Conservation (phyloP, 805 yeast genomes). For the Blastobotrys attinorum region DNA sequence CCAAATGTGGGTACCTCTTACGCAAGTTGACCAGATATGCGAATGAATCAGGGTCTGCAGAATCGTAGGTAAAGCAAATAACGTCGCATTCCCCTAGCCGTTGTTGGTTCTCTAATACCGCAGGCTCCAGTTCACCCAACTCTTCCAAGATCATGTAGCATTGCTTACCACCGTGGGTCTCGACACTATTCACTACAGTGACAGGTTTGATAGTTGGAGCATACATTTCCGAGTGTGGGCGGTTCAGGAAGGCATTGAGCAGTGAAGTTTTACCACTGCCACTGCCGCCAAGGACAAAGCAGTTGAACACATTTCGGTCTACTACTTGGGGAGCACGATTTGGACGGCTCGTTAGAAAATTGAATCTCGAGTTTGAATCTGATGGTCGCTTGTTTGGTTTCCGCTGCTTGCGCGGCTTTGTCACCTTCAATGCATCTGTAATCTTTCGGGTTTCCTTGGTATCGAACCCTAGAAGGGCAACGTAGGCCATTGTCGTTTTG, state of each 20-base stretch:
- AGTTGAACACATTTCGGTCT: constrained; percentile 88
- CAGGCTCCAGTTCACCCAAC: constrained; percentile 77
- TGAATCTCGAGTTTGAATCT: neutral
- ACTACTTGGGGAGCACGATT: constrained; percentile 19
- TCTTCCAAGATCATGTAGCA: constrained; percentile 89
- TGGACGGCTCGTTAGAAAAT: neutral
- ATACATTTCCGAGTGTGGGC: constrained; percentile 61
- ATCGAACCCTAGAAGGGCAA: constrained; percentile 87
- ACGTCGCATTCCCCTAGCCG: constrained; percentile 85
- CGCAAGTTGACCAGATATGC: constrained; percentile 71
- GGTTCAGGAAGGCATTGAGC: constrained; percentile 70
- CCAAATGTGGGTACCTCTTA: constrained; percentile 46
- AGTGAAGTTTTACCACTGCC: constrained; percentile 83
- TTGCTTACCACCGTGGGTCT: constrained; percentile 89
- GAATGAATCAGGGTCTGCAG: constrained; percentile 93
- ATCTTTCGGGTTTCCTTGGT: constrained; percentile 24
- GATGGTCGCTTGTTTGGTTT: constrained; percentile 24
- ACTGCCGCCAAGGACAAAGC: constrained; percentile 79
- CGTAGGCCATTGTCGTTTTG: constrained; percentile 74
- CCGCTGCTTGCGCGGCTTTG: constrained; percentile 69
- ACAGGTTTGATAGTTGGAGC: constrained; percentile 78
- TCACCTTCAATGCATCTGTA: constrained; percentile 58
- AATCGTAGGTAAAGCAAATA: constrained; percentile 81
- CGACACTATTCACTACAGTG: constrained; percentile 86
- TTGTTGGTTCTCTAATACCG: constrained; percentile 60